Evolutionary conservation across 805 yeast species (phyloP).

Genomic region (Isabelozyma gotoi): DNA sequence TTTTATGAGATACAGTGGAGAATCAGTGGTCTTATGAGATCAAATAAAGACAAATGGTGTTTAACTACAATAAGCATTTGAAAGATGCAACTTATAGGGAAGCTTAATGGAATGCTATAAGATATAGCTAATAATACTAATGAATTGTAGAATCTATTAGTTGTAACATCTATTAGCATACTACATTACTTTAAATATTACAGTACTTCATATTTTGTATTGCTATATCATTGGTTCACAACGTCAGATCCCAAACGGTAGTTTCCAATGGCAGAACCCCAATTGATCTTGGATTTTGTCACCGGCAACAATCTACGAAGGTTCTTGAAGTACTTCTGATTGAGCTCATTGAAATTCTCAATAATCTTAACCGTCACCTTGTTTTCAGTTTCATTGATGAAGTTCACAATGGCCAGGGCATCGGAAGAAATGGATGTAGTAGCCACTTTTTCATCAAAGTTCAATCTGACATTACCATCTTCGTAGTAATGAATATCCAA

Average conservation of each 20-base stretch:
- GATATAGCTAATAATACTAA: too few relatives aligned
- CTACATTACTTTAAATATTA: too few relatives aligned
- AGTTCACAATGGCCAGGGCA: slow-evolving; percentile 35
- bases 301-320: slow-evolving; percentile 90
- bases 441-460: slow-evolving; percentile 37
- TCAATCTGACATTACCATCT: slow-evolving; percentile 90
- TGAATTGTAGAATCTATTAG: too few relatives aligned
- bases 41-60: too few relatives aligned
- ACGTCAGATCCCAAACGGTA: slow-evolving; percentile 85
- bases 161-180: too few relatives aligned
- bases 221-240: slow-evolving; percentile 30
- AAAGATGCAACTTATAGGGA: too few relatives aligned
- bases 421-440: slow-evolving; percentile 13
- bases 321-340: slow-evolving; percentile 78
- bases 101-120: too few relatives aligned
- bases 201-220: too few relatives aligned
- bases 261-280: slow-evolving; percentile 93
- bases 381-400: slow-evolving; percentile 58
- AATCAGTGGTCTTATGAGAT: too few relatives aligned
- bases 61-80: too few relatives aligned
- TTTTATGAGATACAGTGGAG: too few relatives aligned
- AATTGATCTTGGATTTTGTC: slow-evolving; percentile 85
- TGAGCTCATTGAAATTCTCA: slow-evolving; percentile 64
- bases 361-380: slow-evolving; percentile 59
- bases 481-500: slow-evolving; percentile 91